Conservation (phyloP, 495 filamentous ascomycete genomes). For the Penicillium dipodomyicola region DNA sequence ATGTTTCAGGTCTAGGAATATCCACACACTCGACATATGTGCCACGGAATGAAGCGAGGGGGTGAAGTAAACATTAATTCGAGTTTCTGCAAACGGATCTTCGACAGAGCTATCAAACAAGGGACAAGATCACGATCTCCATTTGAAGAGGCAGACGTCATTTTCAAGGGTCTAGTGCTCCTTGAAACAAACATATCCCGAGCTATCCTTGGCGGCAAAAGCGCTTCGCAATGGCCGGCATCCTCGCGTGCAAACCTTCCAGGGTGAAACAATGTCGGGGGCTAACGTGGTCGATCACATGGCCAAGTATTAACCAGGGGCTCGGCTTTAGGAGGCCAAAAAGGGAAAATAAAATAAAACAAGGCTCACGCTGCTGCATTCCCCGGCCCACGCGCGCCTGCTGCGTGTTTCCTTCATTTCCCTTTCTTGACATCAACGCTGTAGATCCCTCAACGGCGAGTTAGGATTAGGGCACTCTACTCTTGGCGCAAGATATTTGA, state of each 20-base stretch:
- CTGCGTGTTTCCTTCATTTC: conserved; percentile 17
- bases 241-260: conserved; percentile 26
- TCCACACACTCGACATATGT: conserved; percentile 17
- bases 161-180: conserved; percentile 18
- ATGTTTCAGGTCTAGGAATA: conserved; percentile 25
- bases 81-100: conserved; percentile 17
- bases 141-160: conserved; percentile 15
- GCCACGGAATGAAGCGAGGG: conserved; percentile 29
- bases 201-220: conserved; percentile 17
- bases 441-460: conserved; percentile 7
- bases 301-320: conserved; percentile 27
- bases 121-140: conserved; percentile 10
- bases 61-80: conserved; percentile 4
- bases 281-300: conserved; percentile 42
- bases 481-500: not conserved
- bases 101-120: conserved; percentile 24
- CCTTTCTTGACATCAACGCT: conserved; percentile 3
- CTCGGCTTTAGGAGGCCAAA: conserved; percentile 1
- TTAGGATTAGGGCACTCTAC: not conserved
- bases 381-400: conserved; percentile 18
- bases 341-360: not conserved
- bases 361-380: conserved; percentile 15
- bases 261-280: conserved; percentile 33
- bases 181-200: not conserved
- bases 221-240: conserved; percentile 18